phyloP scores from a whole-genome alignment of 768 basidiomycete species.

The Auriscalpium orientale region DNA sequence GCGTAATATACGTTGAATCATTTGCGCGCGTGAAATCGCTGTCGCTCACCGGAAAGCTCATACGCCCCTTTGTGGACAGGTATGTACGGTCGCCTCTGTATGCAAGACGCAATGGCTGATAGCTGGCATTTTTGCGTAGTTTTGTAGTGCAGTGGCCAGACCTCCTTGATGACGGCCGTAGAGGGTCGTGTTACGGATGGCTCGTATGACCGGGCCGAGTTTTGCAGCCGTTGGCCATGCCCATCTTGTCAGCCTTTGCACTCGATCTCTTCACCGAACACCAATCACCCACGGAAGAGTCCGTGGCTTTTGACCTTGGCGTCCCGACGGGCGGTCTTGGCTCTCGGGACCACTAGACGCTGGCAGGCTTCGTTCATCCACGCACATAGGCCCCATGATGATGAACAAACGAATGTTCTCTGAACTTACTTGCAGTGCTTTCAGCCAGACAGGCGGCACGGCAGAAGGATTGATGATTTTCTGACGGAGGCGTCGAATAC shows the following conservation, averaged over 20 bases:
- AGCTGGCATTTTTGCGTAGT: constrained; percentile 28
- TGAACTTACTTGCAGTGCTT: too few relatives aligned
- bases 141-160: constrained; percentile 92
- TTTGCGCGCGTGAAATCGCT: constrained; percentile 81
- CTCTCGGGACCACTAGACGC: too few relatives aligned
- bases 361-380: too few relatives aligned
- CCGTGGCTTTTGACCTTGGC: neutral
- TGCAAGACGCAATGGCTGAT: neutral
- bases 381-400: too few relatives aligned
- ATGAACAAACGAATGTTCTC: too few relatives aligned
- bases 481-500: too few relatives aligned
- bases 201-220: constrained; percentile 41
- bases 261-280: neutral
- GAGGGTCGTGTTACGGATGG: constrained; percentile 53
- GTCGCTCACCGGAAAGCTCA: constrained; percentile 77
- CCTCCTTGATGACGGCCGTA: constrained; percentile 32
- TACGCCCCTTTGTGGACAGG: constrained; percentile 80
- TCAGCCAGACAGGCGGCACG: too few relatives aligned
- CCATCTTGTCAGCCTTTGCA: neutral
- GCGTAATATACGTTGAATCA: constrained; percentile 84
- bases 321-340: neutral
- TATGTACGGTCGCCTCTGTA: constrained; percentile 22
- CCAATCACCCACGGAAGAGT: neutral
- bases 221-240: neutral
- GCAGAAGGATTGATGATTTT: too few relatives aligned